Evolutionary conservation across 202 grass and related monocot genomes (phyloP).

Genomic region (Digitaria exilis): DNA sequence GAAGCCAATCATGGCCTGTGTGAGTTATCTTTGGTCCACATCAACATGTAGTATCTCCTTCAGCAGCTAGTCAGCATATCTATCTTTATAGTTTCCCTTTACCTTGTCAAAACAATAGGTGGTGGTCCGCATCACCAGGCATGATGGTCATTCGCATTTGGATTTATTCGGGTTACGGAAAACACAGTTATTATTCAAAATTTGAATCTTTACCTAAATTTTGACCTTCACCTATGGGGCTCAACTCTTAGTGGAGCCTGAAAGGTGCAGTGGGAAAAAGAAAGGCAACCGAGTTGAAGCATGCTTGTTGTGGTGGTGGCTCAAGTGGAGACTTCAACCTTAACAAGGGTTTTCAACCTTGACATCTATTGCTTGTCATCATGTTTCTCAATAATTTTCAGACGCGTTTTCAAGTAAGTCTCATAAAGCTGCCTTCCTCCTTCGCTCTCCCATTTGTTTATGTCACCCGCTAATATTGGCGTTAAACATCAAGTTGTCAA

Average conservation of each 20-base stretch:
- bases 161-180: slow-evolving; percentile 33
- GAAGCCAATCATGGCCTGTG: slow-evolving; percentile 17
- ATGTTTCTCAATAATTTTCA: slow-evolving; percentile 43
- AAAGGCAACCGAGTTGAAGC: slow-evolving; percentile 37
- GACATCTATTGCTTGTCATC: slow-evolving; percentile 51
- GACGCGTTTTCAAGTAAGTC: slow-evolving; percentile 40
- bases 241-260: slow-evolving; percentile 39
- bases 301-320: slow-evolving; percentile 42
- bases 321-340: slow-evolving; percentile 50
- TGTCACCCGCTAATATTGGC: slow-evolving; percentile 12
- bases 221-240: slow-evolving; percentile 25
- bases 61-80: slow-evolving; percentile 36
- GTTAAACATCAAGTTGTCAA: slow-evolving; percentile 12
- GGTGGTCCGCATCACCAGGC: slow-evolving; percentile 52
- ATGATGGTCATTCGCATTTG: slow-evolving; percentile 40
- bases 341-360: slow-evolving; percentile 44
- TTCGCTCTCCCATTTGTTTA: slow-evolving; percentile 9
- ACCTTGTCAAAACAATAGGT: slow-evolving; percentile 45
- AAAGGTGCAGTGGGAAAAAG: slow-evolving; percentile 29
- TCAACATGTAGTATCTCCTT: slow-evolving; percentile 36
- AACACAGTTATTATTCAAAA: background rate
- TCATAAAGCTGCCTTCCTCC: slow-evolving; percentile 18
- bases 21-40: slow-evolving; percentile 28
- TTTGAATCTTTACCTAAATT: slow-evolving; percentile 44
- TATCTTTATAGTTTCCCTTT: slow-evolving; percentile 42